A percentile compares a stretch with the other conserved stretches of the same genome.
Evolutionary conservation across 2,329 filamentous ascomycete genomes (phyloP).

Genomic region (Pseudovirgaria hyperparasitica): DNA sequence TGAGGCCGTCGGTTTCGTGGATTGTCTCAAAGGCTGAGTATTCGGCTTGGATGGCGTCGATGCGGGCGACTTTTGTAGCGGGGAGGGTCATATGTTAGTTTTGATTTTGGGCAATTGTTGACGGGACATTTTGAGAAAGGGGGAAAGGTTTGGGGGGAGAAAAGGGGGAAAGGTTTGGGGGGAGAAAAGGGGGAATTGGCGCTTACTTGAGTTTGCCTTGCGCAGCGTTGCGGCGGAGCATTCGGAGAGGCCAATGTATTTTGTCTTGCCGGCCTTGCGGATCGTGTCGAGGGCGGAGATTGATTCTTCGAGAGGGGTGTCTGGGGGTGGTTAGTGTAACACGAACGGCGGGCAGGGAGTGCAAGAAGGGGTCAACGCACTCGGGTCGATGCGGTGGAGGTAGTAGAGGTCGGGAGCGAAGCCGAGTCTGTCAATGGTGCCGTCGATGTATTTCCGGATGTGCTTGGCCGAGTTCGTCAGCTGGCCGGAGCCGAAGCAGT

Average conservation of each 20-base stretch:
- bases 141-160: too few species aligned
- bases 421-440: constrained; percentile 25
- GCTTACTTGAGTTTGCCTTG: constrained; percentile 27
- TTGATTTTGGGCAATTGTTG: too few species aligned
- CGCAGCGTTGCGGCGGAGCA: constrained; percentile 32
- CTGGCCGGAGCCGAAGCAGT: constrained; percentile 24
- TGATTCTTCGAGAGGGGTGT: constrained; percentile 27
- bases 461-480: constrained; percentile 27
- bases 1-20: constrained; percentile 29
- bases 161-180: background rate
- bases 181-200: background rate
- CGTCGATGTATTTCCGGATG: constrained; percentile 23
- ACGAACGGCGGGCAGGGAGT: background rate
- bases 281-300: constrained; percentile 31
- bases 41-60: constrained; percentile 38
- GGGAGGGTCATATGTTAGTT: too few species aligned
- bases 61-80: constrained; percentile 27
- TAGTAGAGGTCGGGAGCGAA: constrained; percentile 28
- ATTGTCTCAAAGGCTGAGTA: constrained; percentile 37
- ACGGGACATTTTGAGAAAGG: too few species aligned
- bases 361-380: background rate
- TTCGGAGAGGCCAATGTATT: constrained; percentile 35
- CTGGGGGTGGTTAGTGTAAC: background rate
- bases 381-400: constrained; percentile 27
- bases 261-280: constrained; percentile 33